A percentile compares a stretch with the other conserved stretches of the same genome.
Conservation (phyloP, 2,329 filamentous ascomycete genomes). For the Ceratocystis smalleyi region DNA sequence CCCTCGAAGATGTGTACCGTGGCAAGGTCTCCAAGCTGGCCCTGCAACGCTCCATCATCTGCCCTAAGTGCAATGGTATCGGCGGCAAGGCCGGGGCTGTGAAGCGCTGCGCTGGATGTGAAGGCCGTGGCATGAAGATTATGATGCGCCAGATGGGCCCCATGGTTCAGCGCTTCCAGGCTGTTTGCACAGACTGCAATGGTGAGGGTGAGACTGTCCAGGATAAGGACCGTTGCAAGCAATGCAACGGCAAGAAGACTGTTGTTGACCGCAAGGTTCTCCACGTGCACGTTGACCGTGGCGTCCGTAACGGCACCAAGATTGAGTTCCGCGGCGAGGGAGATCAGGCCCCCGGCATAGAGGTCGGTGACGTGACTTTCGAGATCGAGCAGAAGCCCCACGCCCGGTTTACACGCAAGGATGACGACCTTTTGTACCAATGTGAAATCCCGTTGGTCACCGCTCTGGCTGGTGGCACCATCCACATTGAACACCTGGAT, state of each 20-base stretch:
- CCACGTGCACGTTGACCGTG: constrained; percentile 91
- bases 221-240: constrained; percentile 96
- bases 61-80: constrained; percentile 80
- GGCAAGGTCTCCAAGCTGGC: constrained; percentile 97
- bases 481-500: constrained; percentile 92
- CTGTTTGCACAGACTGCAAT: constrained; percentile 93
- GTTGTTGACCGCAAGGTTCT: constrained; percentile 94
- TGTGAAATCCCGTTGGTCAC: constrained; percentile 93
- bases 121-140: constrained; percentile 94
- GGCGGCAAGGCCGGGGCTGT: constrained; percentile 98
- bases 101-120: constrained; percentile 78
- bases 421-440: constrained; percentile 89
- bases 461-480: constrained; percentile 75
- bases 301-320: constrained; percentile 85
- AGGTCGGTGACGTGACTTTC: constrained; percentile 92
- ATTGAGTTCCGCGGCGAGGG: constrained; percentile 95
- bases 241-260: constrained; percentile 94
- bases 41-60: constrained; percentile 93
- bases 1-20: constrained; percentile 92
- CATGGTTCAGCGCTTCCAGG: constrained; percentile 99
- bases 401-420: constrained; percentile 81
- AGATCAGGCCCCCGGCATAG: constrained; percentile 83
- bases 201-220: constrained; percentile 94
- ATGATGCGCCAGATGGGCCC: constrained; percentile 99
- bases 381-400: constrained; percentile 99